Evolutionary conservation across 495 filamentous ascomycete genomes (phyloP).

Genomic region (Eremomyces bilateralis): DNA sequence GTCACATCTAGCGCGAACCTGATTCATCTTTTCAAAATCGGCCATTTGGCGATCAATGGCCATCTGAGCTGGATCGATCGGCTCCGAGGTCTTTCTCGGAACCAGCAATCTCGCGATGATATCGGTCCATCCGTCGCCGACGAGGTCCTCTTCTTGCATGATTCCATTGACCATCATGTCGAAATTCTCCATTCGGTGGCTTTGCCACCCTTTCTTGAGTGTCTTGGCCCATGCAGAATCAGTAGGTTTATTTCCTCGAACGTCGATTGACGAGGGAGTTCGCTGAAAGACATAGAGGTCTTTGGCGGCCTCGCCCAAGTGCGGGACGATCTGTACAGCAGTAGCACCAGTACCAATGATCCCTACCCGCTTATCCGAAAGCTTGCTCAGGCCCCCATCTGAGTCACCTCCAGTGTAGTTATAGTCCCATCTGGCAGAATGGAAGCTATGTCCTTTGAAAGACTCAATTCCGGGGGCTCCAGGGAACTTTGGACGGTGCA

Average conservation of each 20-base stretch:
- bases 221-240: slow-evolving; percentile 4
- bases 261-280: slow-evolving; percentile 8
- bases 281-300: slow-evolving; percentile 10
- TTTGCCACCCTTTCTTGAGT: slow-evolving; percentile 7
- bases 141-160: slow-evolving; percentile 5
- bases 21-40: slow-evolving; percentile 4
- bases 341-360: slow-evolving; percentile 11
- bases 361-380: slow-evolving; percentile 9
- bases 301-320: slow-evolving; percentile 6
- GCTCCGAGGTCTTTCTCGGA: neutral
- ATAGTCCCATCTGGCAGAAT: slow-evolving; percentile 10
- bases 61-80: neutral
- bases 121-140: slow-evolving; percentile 9
- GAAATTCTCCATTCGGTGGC: slow-evolving; percentile 8
- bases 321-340: slow-evolving; percentile 7
- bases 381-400: slow-evolving; percentile 3
- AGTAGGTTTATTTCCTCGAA: slow-evolving; percentile 4
- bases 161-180: slow-evolving; percentile 4
- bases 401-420: slow-evolving; percentile 9
- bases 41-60: slow-evolving; percentile 1
- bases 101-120: slow-evolving; percentile 4
- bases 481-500: slow-evolving; percentile 7
- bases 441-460: slow-evolving; percentile 8
- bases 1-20: slow-evolving; percentile 2
- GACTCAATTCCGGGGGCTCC: slow-evolving; percentile 7